A percentile compares a stretch with the other conserved stretches of the same genome.
These are phyloP conservation scores for Pleurotus platypus DNA, from an alignment of 768 basidiomycete genomes.

Conservation along the genomic window DNA sequence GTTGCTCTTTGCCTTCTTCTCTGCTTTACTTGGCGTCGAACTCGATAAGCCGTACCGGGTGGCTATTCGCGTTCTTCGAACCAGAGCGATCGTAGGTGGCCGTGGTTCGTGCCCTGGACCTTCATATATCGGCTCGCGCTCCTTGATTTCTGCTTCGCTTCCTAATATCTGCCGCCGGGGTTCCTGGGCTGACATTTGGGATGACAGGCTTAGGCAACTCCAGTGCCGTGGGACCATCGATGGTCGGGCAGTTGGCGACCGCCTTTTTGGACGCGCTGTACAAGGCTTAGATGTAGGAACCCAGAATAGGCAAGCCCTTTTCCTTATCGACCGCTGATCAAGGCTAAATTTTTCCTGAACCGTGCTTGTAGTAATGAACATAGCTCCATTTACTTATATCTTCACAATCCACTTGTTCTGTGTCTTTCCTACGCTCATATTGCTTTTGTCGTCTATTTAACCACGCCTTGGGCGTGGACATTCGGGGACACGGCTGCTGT, in stretches of 20 bases:
- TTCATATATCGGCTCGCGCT: neutral
- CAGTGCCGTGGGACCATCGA: constrained; percentile 74
- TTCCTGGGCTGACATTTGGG: neutral
- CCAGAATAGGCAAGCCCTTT: neutral
- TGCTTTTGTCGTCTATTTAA: too few relatives aligned
- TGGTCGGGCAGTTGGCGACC: constrained; percentile 76
- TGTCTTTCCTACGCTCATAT: too few relatives aligned
- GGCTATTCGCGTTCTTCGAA: neutral
- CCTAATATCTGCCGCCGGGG: neutral
- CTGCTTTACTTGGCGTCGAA: neutral
- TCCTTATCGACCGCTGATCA: neutral
- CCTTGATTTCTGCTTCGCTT: neutral
- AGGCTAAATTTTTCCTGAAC: neutral
- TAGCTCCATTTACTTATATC: neutral
- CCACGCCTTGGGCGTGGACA: too few relatives aligned
- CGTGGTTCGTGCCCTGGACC: too few relatives aligned
- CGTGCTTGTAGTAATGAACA: neutral
- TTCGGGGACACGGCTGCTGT: too few relatives aligned
- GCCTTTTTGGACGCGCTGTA: constrained; percentile 81
- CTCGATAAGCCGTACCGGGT: neutral
- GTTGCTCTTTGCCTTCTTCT: neutral
- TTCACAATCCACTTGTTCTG: too few relatives aligned
- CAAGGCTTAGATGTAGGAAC: constrained; percentile 49
- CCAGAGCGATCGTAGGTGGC: neutral
- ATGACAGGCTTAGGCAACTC: constrained; percentile 73